Evolutionary conservation across 495 filamentous ascomycete genomes (phyloP), one percentile per base, ranked within the genome.

Genomic region (Wilcoxina mikolae): DNA sequence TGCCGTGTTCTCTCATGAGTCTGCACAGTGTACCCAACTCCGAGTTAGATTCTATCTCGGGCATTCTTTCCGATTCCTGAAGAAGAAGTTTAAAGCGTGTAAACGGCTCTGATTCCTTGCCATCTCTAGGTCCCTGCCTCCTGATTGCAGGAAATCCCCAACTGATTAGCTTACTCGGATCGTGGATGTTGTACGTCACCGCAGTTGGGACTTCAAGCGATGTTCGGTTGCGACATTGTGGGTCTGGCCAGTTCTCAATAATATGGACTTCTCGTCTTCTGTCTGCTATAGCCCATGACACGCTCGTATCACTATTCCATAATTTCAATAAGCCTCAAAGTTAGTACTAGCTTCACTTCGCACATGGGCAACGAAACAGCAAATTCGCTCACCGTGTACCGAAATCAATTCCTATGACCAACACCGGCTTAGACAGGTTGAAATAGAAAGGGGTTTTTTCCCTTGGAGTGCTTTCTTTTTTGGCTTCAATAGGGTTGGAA

Each of bases 381-480:
- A 18, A 18, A 18, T 39, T 39, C 20, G 20, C 35, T 18, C 22
- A 46, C 43, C 15, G n/a, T 18, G 43, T 46, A 1, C 43, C 43
- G 43, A 46, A 46, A 7, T 46, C 43, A 24, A 46, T 46, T 18
- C 43, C 43, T 10, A 46, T 46, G 23, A 46, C 43, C 3, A 46
- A 20, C 11, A 17, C 43, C 23, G 43, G 15, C n/a, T 17, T 18
- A n/a, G n/a, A n/a, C n/a, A n/a, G n/a, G n/a, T n/a, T n/a, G n/a
- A n/a, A n/a, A n/a, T n/a, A n/a, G n/a, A n/a, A n/a, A n/a, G n/a
- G n/a, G n/a, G n/a, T n/a, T n/a, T n/a, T n/a, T n/a, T n/a, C n/a
- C n/a, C n/a, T n/a, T n/a, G n/a, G n/a, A n/a, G n/a, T n/a, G n/a
- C n/a, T n/a, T n/a, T n/a, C n/a, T n/a, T n/a, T n/a, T n/a, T n/a